Percentiles rank a stretch among this genome's conserved stretches.
Evolutionary conservation across 148 eudicot genomes (phyloP).

Genomic region (Beta vulgaris): DNA sequence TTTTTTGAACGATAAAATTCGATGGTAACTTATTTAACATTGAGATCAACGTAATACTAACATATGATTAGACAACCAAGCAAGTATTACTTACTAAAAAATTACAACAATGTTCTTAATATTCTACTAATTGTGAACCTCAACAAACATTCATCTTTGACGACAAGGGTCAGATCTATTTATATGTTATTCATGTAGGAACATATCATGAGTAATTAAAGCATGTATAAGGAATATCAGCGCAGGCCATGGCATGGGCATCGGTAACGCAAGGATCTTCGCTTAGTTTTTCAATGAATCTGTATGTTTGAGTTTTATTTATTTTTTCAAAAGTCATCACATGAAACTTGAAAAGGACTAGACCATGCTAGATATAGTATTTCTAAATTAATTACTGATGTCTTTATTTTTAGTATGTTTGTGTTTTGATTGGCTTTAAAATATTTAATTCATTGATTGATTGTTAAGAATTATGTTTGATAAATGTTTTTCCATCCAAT

Average conservation of each 20-base stretch:
- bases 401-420: no score
- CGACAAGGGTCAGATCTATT: conserved; percentile 18
- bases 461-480: no score
- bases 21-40: no score
- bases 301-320: not conserved
- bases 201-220: not conserved
- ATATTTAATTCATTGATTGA: no score
- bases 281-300: conserved; percentile 22
- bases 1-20: no score
- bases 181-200: not conserved
- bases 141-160: conserved; percentile 29
- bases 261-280: conserved; percentile 31
- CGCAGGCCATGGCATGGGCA: conserved; percentile 34
- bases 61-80: no score
- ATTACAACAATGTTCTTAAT: not conserved
- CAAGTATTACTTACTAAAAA: not conserved
- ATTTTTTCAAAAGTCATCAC: not conserved
- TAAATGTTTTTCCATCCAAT: no score
- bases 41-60: no score
- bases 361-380: no score
- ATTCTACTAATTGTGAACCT: not conserved
- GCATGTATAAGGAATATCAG: conserved; percentile 22
- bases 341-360: no score
- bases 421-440: no score
- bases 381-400: no score